Conservation (phyloP, 2,329 filamentous ascomycete genomes). For the Leptographium lundbergii region DNA sequence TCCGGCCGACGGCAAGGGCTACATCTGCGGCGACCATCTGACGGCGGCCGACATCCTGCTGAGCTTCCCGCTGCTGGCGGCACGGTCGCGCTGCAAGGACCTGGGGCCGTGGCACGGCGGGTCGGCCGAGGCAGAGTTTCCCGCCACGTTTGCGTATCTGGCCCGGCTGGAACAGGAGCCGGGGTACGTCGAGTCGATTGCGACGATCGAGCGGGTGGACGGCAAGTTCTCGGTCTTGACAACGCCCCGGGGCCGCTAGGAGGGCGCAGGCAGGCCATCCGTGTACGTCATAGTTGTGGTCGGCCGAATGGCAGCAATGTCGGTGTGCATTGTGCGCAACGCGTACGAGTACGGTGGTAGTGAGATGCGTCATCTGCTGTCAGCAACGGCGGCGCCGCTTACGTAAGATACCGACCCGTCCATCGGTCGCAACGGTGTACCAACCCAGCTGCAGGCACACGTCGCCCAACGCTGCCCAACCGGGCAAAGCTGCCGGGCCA, state of each 20-base stretch:
- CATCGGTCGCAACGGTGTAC: too few relatives aligned
- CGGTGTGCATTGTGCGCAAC: too few relatives aligned
- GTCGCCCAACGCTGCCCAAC: too few relatives aligned
- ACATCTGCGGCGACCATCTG: constrained; percentile 35
- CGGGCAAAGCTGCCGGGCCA: too few relatives aligned
- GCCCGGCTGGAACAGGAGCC: constrained; percentile 30
- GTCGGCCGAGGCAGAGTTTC: constrained; percentile 19
- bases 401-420: too few relatives aligned
- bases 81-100: constrained; percentile 24
- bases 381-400: too few relatives aligned
- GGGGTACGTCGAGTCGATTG: constrained; percentile 34
- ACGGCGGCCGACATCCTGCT: constrained; percentile 36
- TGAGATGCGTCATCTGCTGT: too few relatives aligned
- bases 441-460: too few relatives aligned
- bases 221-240: constrained; percentile 19
- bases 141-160: constrained; percentile 34
- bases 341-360: too few relatives aligned
- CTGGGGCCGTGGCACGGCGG: constrained; percentile 26
- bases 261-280: too few relatives aligned
- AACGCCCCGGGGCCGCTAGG: neutral
- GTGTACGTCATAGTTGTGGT: neutral
- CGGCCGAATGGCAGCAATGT: too few relatives aligned
- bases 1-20: constrained; percentile 24
- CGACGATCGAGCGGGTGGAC: constrained; percentile 37
- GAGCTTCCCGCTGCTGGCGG: constrained; percentile 37